Evolutionary conservation across 2,329 filamentous ascomycete genomes (phyloP).

Genomic region (Bertia moriformis): DNA sequence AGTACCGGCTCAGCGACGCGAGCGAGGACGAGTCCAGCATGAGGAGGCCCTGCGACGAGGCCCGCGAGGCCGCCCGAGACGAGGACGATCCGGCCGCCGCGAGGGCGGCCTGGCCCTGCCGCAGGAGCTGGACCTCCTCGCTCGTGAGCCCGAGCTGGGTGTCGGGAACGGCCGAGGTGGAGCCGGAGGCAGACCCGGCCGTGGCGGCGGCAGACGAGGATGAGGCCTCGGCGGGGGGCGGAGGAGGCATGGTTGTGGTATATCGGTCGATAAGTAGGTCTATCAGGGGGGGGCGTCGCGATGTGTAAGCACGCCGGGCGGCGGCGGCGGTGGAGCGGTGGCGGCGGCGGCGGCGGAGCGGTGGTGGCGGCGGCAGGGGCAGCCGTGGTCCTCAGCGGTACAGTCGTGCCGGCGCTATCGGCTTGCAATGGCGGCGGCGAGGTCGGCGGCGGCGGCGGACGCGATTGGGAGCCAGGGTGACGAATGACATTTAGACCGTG

Average conservation of each 20-base stretch:
- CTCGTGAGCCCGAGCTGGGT: conserved; percentile 72
- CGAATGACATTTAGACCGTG: neutral
- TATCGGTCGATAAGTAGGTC: too few species aligned
- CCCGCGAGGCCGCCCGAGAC: conserved; percentile 67
- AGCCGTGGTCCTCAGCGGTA: neutral
- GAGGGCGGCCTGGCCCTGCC: conserved; percentile 63
- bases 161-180: conserved; percentile 61
- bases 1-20: conserved; percentile 42
- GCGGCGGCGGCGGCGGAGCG: too few species aligned
- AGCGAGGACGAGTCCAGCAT: conserved; percentile 48
- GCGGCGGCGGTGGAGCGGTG: neutral
- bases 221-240: too few species aligned
- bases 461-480: neutral
- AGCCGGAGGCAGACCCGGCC: conserved; percentile 33
- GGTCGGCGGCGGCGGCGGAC: neutral
- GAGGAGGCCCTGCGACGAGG: conserved; percentile 49
- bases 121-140: conserved; percentile 70
- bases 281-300: neutral
- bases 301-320: neutral
- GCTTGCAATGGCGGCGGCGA: neutral
- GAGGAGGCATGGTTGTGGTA: too few species aligned
- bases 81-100: conserved; percentile 54
- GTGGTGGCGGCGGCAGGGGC: neutral
- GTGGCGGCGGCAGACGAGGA: too few species aligned
- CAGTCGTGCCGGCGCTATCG: neutral